These are phyloP conservation scores for Candida railenensis DNA, from an alignment of 805 yeast species.

Conservation along the genomic window DNA sequence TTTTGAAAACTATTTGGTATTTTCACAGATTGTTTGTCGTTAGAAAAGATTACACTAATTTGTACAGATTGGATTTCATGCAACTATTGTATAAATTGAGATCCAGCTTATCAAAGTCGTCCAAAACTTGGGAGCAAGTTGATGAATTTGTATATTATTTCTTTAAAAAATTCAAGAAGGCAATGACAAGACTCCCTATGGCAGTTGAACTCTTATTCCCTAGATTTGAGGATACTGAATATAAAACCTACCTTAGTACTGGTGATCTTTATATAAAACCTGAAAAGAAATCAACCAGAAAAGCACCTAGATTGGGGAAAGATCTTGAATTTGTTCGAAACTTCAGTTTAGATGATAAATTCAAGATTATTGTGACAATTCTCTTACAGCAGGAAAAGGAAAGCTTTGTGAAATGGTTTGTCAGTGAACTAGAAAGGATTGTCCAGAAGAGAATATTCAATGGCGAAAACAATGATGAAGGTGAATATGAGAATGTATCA, in stretches of 20 bases:
- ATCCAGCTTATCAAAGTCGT: conserved; percentile 45
- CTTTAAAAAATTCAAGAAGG: conserved; percentile 55
- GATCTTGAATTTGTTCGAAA: conserved; percentile 32
- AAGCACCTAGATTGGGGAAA: conserved; percentile 33
- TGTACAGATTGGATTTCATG: conserved; percentile 75
- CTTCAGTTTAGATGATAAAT: conserved; percentile 43
- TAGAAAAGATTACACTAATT: conserved; percentile 55
- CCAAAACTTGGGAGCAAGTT: conserved; percentile 55
- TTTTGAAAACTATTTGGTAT: conserved; percentile 65
- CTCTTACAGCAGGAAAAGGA: conserved; percentile 45
- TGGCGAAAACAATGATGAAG: conserved; percentile 4
- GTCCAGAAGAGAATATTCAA: conserved; percentile 20
- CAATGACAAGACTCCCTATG: conserved; percentile 51
- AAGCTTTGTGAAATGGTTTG: conserved; percentile 44
- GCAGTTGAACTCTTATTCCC: conserved; percentile 69
- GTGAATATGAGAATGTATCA: conserved; percentile 1
- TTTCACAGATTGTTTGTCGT: conserved; percentile 67
- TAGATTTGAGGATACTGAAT: conserved; percentile 45
- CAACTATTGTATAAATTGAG: conserved; percentile 49
- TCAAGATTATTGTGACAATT: conserved; percentile 51
- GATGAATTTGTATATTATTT: conserved; percentile 65
- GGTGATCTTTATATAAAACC: conserved; percentile 49
- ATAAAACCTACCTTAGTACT: conserved; percentile 52
- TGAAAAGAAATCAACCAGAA: conserved; percentile 12
- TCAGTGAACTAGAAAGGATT: conserved; percentile 33